Conservation (phyloP, 202 grass and related monocot species). For the Cymbopogon flexuosus region DNA sequence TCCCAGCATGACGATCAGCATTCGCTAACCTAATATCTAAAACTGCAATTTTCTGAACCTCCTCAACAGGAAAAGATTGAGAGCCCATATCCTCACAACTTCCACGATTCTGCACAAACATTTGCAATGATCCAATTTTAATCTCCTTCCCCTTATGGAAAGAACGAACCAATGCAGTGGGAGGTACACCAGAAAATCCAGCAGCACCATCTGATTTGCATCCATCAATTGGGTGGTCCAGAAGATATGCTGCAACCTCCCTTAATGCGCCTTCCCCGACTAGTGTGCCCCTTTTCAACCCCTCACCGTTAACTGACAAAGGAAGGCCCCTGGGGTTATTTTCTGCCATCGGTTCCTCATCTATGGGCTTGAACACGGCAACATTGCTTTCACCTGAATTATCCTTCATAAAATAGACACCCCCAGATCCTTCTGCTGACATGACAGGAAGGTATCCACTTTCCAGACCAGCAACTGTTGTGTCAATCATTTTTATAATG, state of each 20-base stretch:
- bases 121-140: conserved; percentile 89
- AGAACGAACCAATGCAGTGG: conserved; percentile 35
- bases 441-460: no score
- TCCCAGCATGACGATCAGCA: conserved; percentile 88
- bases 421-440: no score
- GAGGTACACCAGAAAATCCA: conserved; percentile 42
- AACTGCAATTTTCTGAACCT: conserved; percentile 88
- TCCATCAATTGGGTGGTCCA: conserved; percentile 50
- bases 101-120: conserved; percentile 67
- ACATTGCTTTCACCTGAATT: not conserved
- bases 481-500: no score
- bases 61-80: conserved; percentile 61
- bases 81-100: conserved; percentile 88
- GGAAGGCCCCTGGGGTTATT: conserved; percentile 77
- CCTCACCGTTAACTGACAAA: conserved; percentile 68
- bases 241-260: conserved; percentile 91
- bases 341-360: conserved; percentile 72
- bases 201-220: not conserved
- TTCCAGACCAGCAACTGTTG: no score
- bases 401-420: no score
- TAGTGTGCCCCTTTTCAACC: conserved; percentile 78
- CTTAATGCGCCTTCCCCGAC: conserved; percentile 83
- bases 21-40: conserved; percentile 93
- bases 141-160: conserved; percentile 43
- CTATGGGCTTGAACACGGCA: conserved; percentile 70